Evolutionary conservation across 1,284 basidiomycete species (phyloP), one percentile per base, ranked within the genome.

Genomic region (Sanghuangporus sanghuang): DNA sequence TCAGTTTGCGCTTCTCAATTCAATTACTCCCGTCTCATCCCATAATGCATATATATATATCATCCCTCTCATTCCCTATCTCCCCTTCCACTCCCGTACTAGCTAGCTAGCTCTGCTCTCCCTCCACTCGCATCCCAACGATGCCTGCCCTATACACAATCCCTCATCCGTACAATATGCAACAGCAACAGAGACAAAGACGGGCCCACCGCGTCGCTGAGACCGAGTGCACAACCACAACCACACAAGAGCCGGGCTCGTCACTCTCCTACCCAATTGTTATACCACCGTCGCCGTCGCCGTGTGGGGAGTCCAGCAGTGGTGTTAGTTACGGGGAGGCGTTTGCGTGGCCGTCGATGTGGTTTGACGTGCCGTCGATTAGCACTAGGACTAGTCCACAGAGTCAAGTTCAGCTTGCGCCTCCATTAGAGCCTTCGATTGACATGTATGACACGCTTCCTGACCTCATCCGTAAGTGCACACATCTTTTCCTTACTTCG

Each of bases 341-440:
- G 8, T 65, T 65, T 48, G 55, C 64, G 16, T 65, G 64, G 64
- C 64, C 64, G 14, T 58, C 60, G 44, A n/a, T 62, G 46, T 65
- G 64, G 64, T 65, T 65, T 44, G 60, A 65, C 35, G 55, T 65
- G 16, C 60, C 64, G 21, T 62, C 64, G 16, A 21, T 64, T 6
- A 32, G 27, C 27, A 32, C 27, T 32, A 32, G 3, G 2, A 32
- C 54, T n/a, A 54, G 55, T 7, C 23, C 21, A 16, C n/a, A n/a
- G 11, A 12, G 27, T 44, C 12, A 12, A 18, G 1, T 16, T 39
- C 35, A 44, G 27, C 18, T n/a, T 48, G 32, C 52, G 12, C 27
- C 59, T 27, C 59, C 54, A 36, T n/a, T n/a, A 38, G 32, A 39
- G 18, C 9, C 52, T 40, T 2, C 50, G 23, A 48, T 40, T 32